Evolutionary conservation across 257 asterid species (phyloP).

Genomic region (Gentiana dahurica): DNA sequence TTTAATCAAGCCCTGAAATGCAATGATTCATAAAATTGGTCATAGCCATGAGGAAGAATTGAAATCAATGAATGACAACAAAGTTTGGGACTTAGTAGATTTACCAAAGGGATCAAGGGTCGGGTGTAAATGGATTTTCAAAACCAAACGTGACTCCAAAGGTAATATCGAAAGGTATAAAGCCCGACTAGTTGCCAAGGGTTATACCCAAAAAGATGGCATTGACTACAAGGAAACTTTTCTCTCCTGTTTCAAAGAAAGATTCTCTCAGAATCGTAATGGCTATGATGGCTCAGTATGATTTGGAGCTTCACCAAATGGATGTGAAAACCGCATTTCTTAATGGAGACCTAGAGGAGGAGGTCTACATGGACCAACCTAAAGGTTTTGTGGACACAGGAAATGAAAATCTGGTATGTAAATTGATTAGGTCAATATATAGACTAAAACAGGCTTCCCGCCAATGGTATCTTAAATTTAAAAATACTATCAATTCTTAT

Average conservation of each 20-base stretch:
- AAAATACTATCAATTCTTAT: background rate
- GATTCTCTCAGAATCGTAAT: background rate
- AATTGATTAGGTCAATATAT: background rate
- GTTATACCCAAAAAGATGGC: background rate
- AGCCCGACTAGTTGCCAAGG: conserved; percentile 4
- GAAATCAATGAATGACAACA: background rate
- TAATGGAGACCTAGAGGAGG: background rate
- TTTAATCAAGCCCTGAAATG: too few relatives aligned
- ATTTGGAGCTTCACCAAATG: conserved; percentile 6
- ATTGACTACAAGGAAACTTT: background rate
- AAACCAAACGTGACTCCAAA: background rate
- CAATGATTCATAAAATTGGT: background rate
- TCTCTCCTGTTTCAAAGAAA: background rate
- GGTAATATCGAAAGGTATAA: background rate
- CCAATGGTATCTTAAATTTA: conserved; percentile 6
- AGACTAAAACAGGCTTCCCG: conserved; percentile 5
- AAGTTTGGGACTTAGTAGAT: background rate
- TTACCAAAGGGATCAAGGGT: background rate
- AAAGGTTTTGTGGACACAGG: background rate
- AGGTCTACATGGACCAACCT: conserved; percentile 2
- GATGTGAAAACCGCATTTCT: conserved; percentile 1
- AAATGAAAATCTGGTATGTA: background rate
- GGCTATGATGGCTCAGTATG: background rate
- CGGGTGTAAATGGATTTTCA: conserved; percentile 4
- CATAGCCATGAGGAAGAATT: conserved; percentile 1